phyloP scores from a whole-genome alignment of 2,329 filamentous ascomycete species.

The Ceratocystis papillata region DNA sequence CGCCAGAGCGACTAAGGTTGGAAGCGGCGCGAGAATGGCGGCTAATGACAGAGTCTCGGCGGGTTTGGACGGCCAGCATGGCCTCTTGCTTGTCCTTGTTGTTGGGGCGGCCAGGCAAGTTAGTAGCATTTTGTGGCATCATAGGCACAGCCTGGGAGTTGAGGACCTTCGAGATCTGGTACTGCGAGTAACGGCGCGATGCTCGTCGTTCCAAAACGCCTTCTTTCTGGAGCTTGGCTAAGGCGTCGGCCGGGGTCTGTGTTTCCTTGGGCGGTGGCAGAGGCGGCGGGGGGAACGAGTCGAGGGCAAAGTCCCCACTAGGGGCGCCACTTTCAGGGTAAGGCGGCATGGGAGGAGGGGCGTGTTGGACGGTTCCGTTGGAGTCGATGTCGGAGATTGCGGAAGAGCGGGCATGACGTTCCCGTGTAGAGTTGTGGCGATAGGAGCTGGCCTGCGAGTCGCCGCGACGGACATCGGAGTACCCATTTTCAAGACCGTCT shows the following conservation, averaged over 20 bases:
- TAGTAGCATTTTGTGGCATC: constrained; percentile 71
- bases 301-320: constrained; percentile 44
- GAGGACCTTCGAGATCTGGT: constrained; percentile 91
- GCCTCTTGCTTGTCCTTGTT: constrained; percentile 63
- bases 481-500: constrained; percentile 48
- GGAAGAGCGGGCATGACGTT: constrained; percentile 37
- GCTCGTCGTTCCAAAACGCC: constrained; percentile 87
- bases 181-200: constrained; percentile 86
- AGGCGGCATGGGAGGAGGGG: constrained; percentile 60
- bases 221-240: constrained; percentile 81
- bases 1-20: constrained; percentile 34
- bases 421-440: constrained; percentile 39
- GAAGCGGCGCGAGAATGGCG: constrained; percentile 42
- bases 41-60: constrained; percentile 35
- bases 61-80: constrained; percentile 54
- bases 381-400: constrained; percentile 38
- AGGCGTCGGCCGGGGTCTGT: constrained; percentile 55
- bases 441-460: constrained; percentile 38
- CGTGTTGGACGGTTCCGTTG: constrained; percentile 67
- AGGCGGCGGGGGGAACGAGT: constrained; percentile 61
- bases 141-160: constrained; percentile 73
- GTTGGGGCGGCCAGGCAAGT: constrained; percentile 64
- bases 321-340: constrained; percentile 51
- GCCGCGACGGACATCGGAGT: constrained; percentile 29
- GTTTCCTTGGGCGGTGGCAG: constrained; percentile 47